phyloP scores from a whole-genome alignment of 2,329 filamentous ascomycete species.

The Coccinonectria pachysandricola region DNA sequence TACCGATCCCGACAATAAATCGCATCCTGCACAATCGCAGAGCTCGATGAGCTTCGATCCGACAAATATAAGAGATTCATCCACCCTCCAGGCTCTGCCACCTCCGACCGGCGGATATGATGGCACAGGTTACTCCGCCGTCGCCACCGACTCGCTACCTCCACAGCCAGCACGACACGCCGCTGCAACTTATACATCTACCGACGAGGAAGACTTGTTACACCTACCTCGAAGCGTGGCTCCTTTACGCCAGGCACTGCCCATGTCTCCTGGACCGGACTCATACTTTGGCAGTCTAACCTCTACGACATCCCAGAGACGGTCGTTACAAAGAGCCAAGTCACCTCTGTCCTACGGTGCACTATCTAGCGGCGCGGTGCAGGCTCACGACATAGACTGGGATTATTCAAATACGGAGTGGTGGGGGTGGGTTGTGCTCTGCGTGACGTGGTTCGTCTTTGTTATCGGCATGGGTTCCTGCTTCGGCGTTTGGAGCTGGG shows the following conservation, averaged over 20 bases:
- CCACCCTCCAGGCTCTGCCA: too few relatives aligned
- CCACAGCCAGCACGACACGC: conserved; percentile 11
- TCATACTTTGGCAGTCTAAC: conserved; percentile 46
- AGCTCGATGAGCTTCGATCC: too few relatives aligned
- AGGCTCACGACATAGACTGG: conserved; percentile 51
- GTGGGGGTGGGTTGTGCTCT: conserved; percentile 93
- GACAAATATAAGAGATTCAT: too few relatives aligned
- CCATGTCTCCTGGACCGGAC: conserved; percentile 48
- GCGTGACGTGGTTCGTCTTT: conserved; percentile 91
- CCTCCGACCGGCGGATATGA: conserved; percentile 37
- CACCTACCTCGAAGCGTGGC: conserved; percentile 47
- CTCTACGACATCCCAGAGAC: conserved; percentile 30
- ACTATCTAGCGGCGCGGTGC: conserved; percentile 37
- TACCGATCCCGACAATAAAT: conserved; percentile 10
- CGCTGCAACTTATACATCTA: conserved; percentile 40
- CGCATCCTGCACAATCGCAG: too few relatives aligned
- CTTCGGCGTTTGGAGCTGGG: conserved; percentile 94
- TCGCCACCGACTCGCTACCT: conserved; percentile 7
- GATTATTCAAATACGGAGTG: conserved; percentile 93
- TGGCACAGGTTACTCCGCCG: conserved; percentile 20
- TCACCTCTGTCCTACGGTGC: conserved; percentile 50
- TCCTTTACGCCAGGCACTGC: conserved; percentile 29
- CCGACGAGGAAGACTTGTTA: conserved; percentile 71
- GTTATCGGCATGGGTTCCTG: conserved; percentile 95
- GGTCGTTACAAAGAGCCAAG: conserved; percentile 43